Percentiles rank a stretch among this genome's conserved stretches.
These are phyloP conservation scores for Sporothrix inflata DNA, from an alignment of 2,329 filamentous ascomycete species.

Conservation along the genomic window DNA sequence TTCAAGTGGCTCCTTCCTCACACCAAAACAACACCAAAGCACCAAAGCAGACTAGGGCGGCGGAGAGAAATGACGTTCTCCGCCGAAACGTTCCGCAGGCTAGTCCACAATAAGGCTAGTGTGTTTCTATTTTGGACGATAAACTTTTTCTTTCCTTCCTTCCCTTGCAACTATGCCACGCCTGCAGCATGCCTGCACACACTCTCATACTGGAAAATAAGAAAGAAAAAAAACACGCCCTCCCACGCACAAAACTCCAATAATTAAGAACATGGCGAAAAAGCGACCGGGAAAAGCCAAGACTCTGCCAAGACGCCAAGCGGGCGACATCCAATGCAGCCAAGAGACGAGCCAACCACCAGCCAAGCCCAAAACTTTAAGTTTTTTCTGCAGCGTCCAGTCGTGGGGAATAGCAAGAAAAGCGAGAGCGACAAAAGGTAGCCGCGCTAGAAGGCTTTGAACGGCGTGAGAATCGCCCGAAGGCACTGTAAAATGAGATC, in stretches of 20 bases:
- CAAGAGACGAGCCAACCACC: conserved; percentile 16
- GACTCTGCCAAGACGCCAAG: conserved; percentile 23
- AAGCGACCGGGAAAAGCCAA: conserved; percentile 21
- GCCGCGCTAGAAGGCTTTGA: not conserved
- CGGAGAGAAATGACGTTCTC: conserved; percentile 28
- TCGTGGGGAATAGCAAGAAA: not conserved
- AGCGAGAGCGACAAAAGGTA: not conserved
- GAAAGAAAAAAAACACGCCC: conserved; percentile 15
- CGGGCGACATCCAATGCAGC: not conserved
- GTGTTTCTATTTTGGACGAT: conserved; percentile 34
- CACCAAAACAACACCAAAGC: conserved; percentile 18
- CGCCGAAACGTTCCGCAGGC: conserved; percentile 10
- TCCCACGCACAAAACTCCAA: conserved; percentile 1
- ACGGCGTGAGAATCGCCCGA: too few species aligned
- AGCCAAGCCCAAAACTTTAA: conserved; percentile 6
- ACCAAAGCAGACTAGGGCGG: conserved; percentile 12
- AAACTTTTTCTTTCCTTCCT: conserved; percentile 33
- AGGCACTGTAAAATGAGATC: not conserved
- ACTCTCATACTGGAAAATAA: too few species aligned
- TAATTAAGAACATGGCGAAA: not conserved
- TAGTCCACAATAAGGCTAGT: conserved; percentile 6
- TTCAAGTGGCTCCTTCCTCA: not conserved
- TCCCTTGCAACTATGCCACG: conserved; percentile 22
- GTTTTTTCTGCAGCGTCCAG: conserved; percentile 11
- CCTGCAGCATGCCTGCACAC: conserved; percentile 14